Conservation (phyloP, 257 asterid species). For the Knoxia roxburghii region DNA sequence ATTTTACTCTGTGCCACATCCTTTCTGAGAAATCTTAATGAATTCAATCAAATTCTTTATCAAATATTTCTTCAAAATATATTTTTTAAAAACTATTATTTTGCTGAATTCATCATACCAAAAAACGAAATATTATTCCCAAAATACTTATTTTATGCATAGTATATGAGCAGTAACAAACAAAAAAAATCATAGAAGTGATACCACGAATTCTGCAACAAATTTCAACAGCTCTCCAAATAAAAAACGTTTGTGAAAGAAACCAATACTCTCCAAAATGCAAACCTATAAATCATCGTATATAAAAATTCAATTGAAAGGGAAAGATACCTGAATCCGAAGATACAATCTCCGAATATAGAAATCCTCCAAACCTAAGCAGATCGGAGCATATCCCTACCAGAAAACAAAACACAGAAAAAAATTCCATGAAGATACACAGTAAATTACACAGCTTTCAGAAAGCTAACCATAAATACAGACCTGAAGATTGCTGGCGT, state of each 20-base stretch:
- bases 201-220: not conserved
- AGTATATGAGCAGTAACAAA: too few relatives aligned
- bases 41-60: too few relatives aligned
- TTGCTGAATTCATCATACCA: not conserved
- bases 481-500: constrained; percentile 73
- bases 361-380: constrained; percentile 98
- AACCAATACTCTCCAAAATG: too few relatives aligned
- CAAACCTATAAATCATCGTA: not conserved
- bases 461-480: not conserved
- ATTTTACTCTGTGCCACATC: too few relatives aligned
- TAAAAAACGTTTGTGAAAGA: not conserved
- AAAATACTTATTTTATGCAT: not conserved
- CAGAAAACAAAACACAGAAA: constrained; percentile 9
- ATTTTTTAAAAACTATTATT: not conserved
- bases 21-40: too few relatives aligned
- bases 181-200: not conserved
- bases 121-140: not conserved
- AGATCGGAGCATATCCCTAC: constrained; percentile 98
- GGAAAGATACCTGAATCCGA: constrained; percentile 66
- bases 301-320: not conserved
- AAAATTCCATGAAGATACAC: not conserved
- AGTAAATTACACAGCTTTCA: not conserved
- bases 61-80: too few relatives aligned
- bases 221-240: not conserved
- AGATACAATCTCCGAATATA: constrained; percentile 80